phyloP scores from a whole-genome alignment of 805 yeast species.

The Danielia reshetovae region DNA sequence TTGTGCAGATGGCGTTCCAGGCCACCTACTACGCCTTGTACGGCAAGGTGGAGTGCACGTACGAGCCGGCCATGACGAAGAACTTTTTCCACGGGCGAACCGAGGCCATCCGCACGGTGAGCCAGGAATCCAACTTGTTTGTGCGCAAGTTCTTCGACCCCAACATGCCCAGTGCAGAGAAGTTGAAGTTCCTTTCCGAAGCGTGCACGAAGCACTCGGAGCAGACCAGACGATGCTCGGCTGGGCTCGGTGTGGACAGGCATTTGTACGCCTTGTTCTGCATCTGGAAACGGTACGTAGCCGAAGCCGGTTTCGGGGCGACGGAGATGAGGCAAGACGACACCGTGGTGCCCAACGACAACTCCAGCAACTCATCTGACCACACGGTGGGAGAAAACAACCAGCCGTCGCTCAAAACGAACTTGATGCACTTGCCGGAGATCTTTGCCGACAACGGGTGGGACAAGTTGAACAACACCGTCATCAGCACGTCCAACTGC shows the following conservation, averaged over 20 bases:
- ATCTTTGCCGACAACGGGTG: constrained; percentile 85
- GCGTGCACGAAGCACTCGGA: constrained; percentile 72
- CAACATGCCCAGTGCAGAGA: constrained; percentile 52
- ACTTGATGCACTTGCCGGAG: constrained; percentile 50
- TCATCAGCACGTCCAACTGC: constrained; percentile 56
- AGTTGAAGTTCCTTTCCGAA: constrained; percentile 53
- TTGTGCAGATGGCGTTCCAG: constrained; percentile 90
- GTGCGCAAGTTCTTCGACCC: constrained; percentile 80
- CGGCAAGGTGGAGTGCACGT: constrained; percentile 90
- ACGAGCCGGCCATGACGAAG: constrained; percentile 97
- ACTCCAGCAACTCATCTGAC: constrained; percentile 22
- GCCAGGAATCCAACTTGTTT: constrained; percentile 73
- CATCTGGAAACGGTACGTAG: constrained; percentile 71
- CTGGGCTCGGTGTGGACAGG: constrained; percentile 88
- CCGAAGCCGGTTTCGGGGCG: constrained; percentile 13
- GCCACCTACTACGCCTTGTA: constrained; percentile 88
- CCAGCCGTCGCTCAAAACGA: constrained; percentile 12
- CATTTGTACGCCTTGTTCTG: constrained; percentile 85
- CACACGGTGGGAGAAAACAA: constrained; percentile 25
- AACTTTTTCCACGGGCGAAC: constrained; percentile 85
- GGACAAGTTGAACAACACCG: constrained; percentile 77
- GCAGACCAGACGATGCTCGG: constrained; percentile 64
- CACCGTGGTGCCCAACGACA: constrained; percentile 8
- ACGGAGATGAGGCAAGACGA: constrained; percentile 10
- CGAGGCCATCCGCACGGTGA: constrained; percentile 85